Evolutionary conservation across 1,284 basidiomycete genomes (phyloP), one percentile per base, ranked within the genome.

Genomic region (Termitomyces sp.): DNA sequence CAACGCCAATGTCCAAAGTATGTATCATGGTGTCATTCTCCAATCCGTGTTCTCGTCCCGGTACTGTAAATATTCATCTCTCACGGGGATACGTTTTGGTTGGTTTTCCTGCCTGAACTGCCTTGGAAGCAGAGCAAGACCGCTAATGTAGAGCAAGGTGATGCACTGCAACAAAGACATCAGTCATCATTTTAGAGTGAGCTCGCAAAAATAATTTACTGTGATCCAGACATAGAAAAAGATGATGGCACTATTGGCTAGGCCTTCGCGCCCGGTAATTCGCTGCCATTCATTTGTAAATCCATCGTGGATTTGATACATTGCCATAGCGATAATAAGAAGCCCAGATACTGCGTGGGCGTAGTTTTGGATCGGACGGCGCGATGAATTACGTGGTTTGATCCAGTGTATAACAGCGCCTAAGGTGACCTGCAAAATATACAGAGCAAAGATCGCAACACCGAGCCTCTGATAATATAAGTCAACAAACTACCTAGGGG

Each of bases 371-470:
- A 72, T 60, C 0, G 80, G 79, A 19, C 80, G 74, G 24, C 69
- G 61, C 14, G 62, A 64, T 11, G 61, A 57, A 33, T 68, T 63
- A 18, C 65, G 69, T 26, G 74, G 70, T 64, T 83, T 83, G 50
- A 80, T 58, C 52, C 67, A 79, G 64, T 89, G 86, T 50, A 85
- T 79, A 53, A 83, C 57, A 3, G 74, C 72, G 3, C 87, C 87
- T 8, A 87, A 64, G 1, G 63, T 58, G 56, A 76, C 70, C 66
- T 91, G 87, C 10, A 76, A 50, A 47, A 82, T 38, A 61, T 86
- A 82, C n/a, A 89, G 68, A 40, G 75, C 71, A 55, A 88, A 78
- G 39, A 89, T 66, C 5, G 73, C 75, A 42, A 83, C 63, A 30
- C 87, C 86, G 60, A 76, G 73, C 68, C 72, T 72, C 80, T 82